phyloP scores from a whole-genome alignment of 805 yeast genomes.

The Ogataea paradorogensis region DNA sequence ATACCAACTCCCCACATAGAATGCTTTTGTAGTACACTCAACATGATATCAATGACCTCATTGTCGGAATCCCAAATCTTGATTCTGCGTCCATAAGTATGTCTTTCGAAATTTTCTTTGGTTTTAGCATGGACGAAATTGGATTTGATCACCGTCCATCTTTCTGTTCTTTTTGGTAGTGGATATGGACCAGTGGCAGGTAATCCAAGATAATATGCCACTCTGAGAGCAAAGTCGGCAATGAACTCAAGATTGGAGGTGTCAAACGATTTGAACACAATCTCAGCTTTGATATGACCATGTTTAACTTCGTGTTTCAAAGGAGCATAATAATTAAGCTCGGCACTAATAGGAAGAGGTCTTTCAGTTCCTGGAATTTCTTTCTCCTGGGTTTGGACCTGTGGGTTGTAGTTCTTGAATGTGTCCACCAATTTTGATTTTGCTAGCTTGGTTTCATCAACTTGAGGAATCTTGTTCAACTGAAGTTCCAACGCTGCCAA shows the following conservation, averaged over 20 bases:
- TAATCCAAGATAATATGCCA: conserved; percentile 85
- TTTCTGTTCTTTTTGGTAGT: conserved; percentile 66
- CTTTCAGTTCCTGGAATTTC: conserved; percentile 36
- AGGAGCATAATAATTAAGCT: conserved; percentile 79
- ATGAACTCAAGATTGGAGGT: conserved; percentile 68
- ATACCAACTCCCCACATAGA: conserved; percentile 80
- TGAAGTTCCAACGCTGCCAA: conserved; percentile 26
- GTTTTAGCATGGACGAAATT: conserved; percentile 94
- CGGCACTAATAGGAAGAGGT: conserved; percentile 84
- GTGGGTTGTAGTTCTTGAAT: conserved; percentile 36
- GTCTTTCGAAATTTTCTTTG: conserved; percentile 90
- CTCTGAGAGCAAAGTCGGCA: conserved; percentile 83
- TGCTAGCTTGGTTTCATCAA: conserved; percentile 16
- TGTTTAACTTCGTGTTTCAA: conserved; percentile 61
- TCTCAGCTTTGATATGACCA: conserved; percentile 75
- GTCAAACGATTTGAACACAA: conserved; percentile 71
- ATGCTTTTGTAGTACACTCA: conserved; percentile 74
- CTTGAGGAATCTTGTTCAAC: conserved; percentile 13
- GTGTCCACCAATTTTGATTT: conserved; percentile 28
- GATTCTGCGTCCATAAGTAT: conserved; percentile 72
- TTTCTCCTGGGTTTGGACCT: conserved; percentile 34
- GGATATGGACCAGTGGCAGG: conserved; percentile 77
- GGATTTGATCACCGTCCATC: conserved; percentile 90
- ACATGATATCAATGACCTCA: conserved; percentile 78
- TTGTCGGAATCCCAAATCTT: conserved; percentile 82